Conservation (phyloP, 306 rosid species). For the Castanopsis chinensis region DNA sequence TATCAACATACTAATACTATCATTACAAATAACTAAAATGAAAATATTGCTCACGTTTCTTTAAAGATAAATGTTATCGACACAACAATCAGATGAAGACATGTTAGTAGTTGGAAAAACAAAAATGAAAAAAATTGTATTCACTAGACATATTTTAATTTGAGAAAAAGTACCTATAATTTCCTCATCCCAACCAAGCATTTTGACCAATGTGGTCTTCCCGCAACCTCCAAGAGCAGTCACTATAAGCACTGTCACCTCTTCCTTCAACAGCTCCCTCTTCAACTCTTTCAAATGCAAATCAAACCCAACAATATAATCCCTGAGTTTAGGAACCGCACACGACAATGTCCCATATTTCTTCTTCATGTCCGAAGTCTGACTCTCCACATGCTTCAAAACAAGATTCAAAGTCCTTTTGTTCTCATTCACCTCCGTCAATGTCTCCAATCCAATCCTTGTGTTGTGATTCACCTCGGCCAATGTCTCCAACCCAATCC, state of each 20-base stretch:
- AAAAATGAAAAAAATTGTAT: no score
- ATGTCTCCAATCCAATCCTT: no score
- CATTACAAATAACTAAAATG: no score
- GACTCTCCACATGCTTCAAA: slow-evolving; percentile 2
- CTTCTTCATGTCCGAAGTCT: not conserved
- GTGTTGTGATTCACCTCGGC: no score
- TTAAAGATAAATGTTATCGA: no score
- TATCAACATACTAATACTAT: no score
- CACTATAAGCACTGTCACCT: slow-evolving; percentile 12
- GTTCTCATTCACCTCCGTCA: no score
- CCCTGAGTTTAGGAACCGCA: slow-evolving; percentile 23
- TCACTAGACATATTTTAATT: no score
- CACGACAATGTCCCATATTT: not conserved
- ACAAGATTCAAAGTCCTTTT: not conserved
- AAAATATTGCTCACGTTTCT: no score
- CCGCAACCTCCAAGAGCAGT: slow-evolving; percentile 53
- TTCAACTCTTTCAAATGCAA: slow-evolving; percentile 26
- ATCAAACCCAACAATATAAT: slow-evolving; percentile 34
- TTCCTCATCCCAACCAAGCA: slow-evolving; percentile 39
- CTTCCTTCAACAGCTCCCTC: slow-evolving; percentile 29
- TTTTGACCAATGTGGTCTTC: slow-evolving; percentile 47
- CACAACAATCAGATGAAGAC: no score
- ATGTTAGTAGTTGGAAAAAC: no score
- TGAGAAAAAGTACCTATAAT: slow-evolving; percentile 26
- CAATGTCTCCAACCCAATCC: no score